These are phyloP conservation scores for Xerocomellus intermedius DNA, from an alignment of 768 basidiomycete species.

Conservation along the genomic window DNA sequence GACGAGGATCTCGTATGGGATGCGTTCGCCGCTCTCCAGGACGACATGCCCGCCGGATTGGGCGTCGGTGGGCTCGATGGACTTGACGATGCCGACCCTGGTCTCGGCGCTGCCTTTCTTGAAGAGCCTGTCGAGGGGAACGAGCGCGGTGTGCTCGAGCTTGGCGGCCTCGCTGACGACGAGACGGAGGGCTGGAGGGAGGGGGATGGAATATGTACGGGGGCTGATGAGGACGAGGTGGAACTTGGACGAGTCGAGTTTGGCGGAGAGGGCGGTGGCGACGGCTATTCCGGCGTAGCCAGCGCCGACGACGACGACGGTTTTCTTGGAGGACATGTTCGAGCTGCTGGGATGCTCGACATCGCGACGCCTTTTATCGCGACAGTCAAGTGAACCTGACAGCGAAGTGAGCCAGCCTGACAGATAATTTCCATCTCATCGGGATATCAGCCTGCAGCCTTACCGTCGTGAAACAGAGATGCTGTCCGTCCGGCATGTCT, in stretches of 20 bases:
- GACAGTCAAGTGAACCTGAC: too few species aligned
- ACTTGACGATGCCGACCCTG: conserved; percentile 34
- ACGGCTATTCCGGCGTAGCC: conserved; percentile 43
- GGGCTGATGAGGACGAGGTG: conserved; percentile 55
- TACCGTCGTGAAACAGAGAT: too few species aligned
- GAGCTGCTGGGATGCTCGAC: too few species aligned
- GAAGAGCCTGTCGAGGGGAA: conserved; percentile 54
- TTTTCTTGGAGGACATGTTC: conserved; percentile 22
- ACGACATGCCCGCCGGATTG: conserved; percentile 46
- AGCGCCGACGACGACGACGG: conserved; percentile 60
- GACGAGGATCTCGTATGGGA: conserved; percentile 56
- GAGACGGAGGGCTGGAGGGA: conserved; percentile 54
- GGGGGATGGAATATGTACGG: conserved; percentile 48
- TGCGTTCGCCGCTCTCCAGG: conserved; percentile 46
- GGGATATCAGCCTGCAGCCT: too few species aligned
- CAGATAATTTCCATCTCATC: too few species aligned
- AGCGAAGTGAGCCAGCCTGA: too few species aligned
- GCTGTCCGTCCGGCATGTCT: too few species aligned
- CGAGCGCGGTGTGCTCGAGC: conserved; percentile 44
- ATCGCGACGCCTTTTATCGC: neutral
- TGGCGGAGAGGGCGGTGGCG: conserved; percentile 47
- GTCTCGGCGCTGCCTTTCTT: conserved; percentile 43
- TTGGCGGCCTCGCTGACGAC: conserved; percentile 36
- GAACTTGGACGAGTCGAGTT: conserved; percentile 47
- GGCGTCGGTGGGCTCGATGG: conserved; percentile 37